These are phyloP conservation scores for Colletotrichum trifolii DNA, from an alignment of 2,329 filamentous ascomycete genomes.

Conservation along the genomic window DNA sequence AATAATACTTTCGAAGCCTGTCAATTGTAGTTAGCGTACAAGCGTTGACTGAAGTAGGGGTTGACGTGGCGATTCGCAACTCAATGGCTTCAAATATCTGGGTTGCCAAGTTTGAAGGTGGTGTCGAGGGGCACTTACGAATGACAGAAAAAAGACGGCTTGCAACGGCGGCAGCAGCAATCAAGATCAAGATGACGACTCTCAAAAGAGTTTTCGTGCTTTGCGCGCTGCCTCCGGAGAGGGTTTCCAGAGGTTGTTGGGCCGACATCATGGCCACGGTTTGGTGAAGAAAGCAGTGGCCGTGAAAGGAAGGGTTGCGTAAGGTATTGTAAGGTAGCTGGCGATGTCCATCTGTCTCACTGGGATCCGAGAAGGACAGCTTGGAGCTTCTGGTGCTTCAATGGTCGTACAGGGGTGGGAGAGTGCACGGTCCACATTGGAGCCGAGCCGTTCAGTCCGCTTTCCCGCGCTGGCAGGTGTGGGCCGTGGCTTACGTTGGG, in stretches of 20 bases:
- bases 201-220: slow-evolving; percentile 88
- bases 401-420: slow-evolving; percentile 29
- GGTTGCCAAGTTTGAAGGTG: slow-evolving; percentile 2
- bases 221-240: slow-evolving; percentile 82
- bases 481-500: slow-evolving; percentile 7
- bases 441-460: slow-evolving; percentile 26
- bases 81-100: slow-evolving; percentile 20
- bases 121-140: slow-evolving; percentile 68
- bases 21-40: slow-evolving; percentile 44
- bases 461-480: slow-evolving; percentile 12
- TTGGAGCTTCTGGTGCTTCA: slow-evolving; percentile 52
- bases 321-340: slow-evolving; percentile 33
- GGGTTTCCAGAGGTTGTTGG: slow-evolving; percentile 58
- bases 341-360: slow-evolving; percentile 34
- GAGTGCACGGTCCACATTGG: slow-evolving; percentile 28
- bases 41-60: background rate
- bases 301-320: slow-evolving; percentile 35
- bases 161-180: slow-evolving; percentile 90
- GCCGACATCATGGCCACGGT: slow-evolving; percentile 57
- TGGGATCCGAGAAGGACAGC: slow-evolving; percentile 52
- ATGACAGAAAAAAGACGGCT: slow-evolving; percentile 99
- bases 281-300: slow-evolving; percentile 37
- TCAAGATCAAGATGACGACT: slow-evolving; percentile 89
- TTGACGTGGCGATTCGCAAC: background rate
- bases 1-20: slow-evolving; percentile 98